Conservation (phyloP, 2,329 filamentous ascomycete species). For the Pestalotiopsis sp. region DNA sequence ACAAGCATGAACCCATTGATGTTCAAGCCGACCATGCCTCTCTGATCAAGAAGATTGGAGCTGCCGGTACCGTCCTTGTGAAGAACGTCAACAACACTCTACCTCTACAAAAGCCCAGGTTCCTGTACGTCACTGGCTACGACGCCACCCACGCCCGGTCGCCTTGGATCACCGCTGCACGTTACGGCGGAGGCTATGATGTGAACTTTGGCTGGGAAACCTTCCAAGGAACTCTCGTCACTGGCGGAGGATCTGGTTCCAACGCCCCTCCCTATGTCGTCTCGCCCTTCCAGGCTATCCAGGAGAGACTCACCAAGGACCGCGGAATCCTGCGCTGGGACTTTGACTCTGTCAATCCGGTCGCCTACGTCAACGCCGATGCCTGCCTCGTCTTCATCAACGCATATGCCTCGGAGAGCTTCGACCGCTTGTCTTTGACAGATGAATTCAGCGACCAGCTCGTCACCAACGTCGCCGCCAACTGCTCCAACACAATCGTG, state of each 20-base stretch:
- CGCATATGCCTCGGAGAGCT: slow-evolving; percentile 78
- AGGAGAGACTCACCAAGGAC: slow-evolving; percentile 45
- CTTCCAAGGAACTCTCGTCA: slow-evolving; percentile 72
- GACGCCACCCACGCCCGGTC: slow-evolving; percentile 51
- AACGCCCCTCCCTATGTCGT: slow-evolving; percentile 82
- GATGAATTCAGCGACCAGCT: slow-evolving; percentile 20
- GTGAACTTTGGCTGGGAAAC: slow-evolving; percentile 18
- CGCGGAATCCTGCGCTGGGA: slow-evolving; percentile 20
- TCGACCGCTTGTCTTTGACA: slow-evolving; percentile 15
- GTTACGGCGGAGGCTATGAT: slow-evolving; percentile 19
- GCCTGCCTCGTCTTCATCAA: slow-evolving; percentile 84
- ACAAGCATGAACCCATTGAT: slow-evolving; percentile 68
- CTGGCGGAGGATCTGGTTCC: slow-evolving; percentile 85
- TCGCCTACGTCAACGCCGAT: slow-evolving; percentile 60
- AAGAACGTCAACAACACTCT: slow-evolving; percentile 63
- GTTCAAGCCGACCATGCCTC: slow-evolving; percentile 73
- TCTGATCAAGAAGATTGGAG: slow-evolving; percentile 76
- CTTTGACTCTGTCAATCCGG: slow-evolving; percentile 17
- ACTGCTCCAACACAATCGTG: slow-evolving; percentile 53
- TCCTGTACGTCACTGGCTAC: slow-evolving; percentile 20
- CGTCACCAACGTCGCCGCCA: slow-evolving; percentile 18
- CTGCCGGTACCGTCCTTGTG: slow-evolving; percentile 77
- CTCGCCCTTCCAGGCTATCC: slow-evolving; percentile 66
- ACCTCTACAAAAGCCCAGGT: slow-evolving; percentile 21
- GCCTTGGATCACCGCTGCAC: slow-evolving; percentile 47